Evolutionary conservation across 148 eudicot genomes (phyloP).

Genomic region (Rhododendron mucronatum): DNA sequence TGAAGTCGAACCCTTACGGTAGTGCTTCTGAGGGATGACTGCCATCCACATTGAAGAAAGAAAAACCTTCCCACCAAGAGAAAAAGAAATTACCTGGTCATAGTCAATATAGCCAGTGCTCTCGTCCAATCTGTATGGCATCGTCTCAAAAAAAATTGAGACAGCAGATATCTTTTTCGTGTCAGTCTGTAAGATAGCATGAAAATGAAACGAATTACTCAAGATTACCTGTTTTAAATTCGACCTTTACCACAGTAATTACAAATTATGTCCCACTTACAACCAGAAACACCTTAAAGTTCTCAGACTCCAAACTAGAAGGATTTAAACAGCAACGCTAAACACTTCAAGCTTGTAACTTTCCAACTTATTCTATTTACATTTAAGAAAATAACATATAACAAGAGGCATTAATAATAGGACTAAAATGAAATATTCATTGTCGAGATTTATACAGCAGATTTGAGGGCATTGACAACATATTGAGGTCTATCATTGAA

Average conservation of each 20-base stretch:
- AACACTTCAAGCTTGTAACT: neutral
- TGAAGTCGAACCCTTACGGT: neutral
- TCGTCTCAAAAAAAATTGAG: slow-evolving; percentile 94
- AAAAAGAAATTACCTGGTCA: slow-evolving; percentile 67
- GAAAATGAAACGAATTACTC: neutral
- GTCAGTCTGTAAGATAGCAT: slow-evolving; percentile 61
- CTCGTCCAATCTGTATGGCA: slow-evolving; percentile 97
- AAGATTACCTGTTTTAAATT: neutral
- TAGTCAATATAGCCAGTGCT: slow-evolving; percentile 95
- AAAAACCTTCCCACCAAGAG: neutral
- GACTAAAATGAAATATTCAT: neutral
- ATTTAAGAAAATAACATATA: neutral
- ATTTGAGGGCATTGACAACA: neutral
- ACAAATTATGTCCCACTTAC: neutral
- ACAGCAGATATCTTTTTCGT: slow-evolving; percentile 99
- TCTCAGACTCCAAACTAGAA: neutral
- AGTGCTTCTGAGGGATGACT: neutral
- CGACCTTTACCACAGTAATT: neutral
- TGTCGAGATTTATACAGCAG: neutral
- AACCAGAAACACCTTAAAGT: neutral
- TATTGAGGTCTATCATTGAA: neutral
- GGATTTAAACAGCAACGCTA: neutral
- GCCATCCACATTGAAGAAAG: neutral
- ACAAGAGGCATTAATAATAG: neutral
- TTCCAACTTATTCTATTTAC: neutral